Evolutionary conservation across 257 asterid genomes (phyloP), one percentile per base, ranked within the genome.

Genomic region (Echites panduratus): DNA sequence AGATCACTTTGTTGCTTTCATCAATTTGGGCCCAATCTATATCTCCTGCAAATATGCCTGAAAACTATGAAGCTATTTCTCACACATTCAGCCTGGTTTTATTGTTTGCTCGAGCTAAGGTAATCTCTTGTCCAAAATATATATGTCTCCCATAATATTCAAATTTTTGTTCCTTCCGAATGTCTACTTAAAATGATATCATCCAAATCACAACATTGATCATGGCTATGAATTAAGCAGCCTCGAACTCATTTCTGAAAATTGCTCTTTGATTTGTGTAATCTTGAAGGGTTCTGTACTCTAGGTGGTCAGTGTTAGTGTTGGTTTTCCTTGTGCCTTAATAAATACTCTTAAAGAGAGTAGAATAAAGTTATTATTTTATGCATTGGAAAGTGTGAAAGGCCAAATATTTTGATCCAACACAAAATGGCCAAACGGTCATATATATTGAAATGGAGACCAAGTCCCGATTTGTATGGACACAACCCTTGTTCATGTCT

Each of bases 61-160:
- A 87, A 83, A 94, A 94, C 80, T 89, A 83, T 61, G 98, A 91
- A 84, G 98, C 98, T 73, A 94, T 94, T 79, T 96, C 98, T 76
- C 95, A 91, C 87, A 91, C 97, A 48, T 94, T 82, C 85, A 86
- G 97, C 89, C 77, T 94, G 83, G 82, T 94, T 77, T 77, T 91
- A 80, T 83, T 94, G 84, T 91, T 94, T 81, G 85, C 98, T 79
- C 82, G 91, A 70, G 91, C 96, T 27, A 94, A 94, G 98, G 98
- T 94, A 83, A 77, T 68, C 72, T 72, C 61, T 71, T 12, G 14
- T 29, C 53, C 43, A 49, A 13, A 16, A 69, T 11, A 69, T 69
- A 48, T n/a, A 6, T 66, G 59, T 77, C 50, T 70, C 40, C 57
- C 24, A 67, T 73, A 50, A 40, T 24, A n/a, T 62, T 9, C 61